A percentile compares a stretch with the other conserved stretches of the same genome.
Conservation (phyloP, 306 rosid species). For the Clitoria ternatea region DNA sequence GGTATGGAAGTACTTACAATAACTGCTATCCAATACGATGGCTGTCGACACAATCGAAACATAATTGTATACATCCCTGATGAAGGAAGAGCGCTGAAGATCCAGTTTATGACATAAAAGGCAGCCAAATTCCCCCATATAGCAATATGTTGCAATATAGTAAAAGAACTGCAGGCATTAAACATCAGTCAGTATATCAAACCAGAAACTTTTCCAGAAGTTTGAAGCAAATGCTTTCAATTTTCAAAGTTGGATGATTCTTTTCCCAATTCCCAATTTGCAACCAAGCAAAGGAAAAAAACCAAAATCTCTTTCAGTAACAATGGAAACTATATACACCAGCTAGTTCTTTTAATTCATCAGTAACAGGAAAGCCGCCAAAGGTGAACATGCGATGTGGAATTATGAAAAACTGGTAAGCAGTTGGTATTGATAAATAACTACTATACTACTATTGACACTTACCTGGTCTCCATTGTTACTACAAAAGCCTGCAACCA, state of each 20-base stretch:
- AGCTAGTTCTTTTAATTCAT: not conserved
- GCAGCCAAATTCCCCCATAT: conserved; percentile 92
- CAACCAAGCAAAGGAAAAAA: not conserved
- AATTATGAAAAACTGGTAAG: not conserved
- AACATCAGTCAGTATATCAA: conserved; percentile 29
- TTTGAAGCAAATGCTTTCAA: conserved; percentile 11
- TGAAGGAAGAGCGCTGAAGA: conserved; percentile 87
- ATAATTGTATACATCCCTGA: conserved; percentile 97
- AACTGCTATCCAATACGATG: conserved; percentile 87
- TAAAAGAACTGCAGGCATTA: conserved; percentile 76
- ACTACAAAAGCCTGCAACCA: conserved; percentile 99
- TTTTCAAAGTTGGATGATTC: not conserved
- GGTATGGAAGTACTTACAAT: conserved; percentile 50
- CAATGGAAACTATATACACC: conserved; percentile 6
- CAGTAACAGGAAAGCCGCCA: not conserved
- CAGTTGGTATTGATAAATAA: conserved; percentile 7
- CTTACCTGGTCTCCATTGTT: conserved; percentile 93
- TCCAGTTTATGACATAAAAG: conserved; percentile 80
- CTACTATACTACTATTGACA: not conserved
- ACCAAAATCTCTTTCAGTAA: not conserved
- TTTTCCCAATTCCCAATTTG: not conserved
- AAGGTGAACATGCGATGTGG: not conserved
- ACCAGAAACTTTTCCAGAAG: conserved; percentile 7
- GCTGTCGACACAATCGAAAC: conserved; percentile 83
- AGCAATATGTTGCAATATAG: conserved; percentile 79